Base-by-base conservation (phyloP, 176 grass and related monocot genomes). In the Eremochloa ophiuroides region DNA sequence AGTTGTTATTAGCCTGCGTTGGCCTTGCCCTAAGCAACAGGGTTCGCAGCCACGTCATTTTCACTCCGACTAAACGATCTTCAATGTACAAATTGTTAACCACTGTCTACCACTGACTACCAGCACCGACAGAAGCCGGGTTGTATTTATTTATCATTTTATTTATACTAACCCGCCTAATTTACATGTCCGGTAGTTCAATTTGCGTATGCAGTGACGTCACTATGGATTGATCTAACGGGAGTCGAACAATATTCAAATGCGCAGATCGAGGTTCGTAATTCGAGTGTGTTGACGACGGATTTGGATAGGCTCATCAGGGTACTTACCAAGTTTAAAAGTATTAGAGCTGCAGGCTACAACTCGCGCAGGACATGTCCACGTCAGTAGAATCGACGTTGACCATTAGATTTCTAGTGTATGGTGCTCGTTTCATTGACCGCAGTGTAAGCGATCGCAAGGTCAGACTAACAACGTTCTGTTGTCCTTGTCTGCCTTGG, bases 141-240 rank as follows among this genome's bases (percentile, higher is more conserved):
- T 17, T 27, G 8, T 18, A 8, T 51, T 51, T 15, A 48, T 55
- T 55, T 23, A 0, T 8, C 1, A 22, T 2, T 55, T 51, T 22
- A 51, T 55, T n/a, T 56, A 51, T 18, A 16, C n/a, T 42, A 13
- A 25, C 34, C 46, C 15, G n/a, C 2, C 25, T 16, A 29, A 29
- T 10, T 71, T 71, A 71, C 14, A 9, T 18, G 42, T 1, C 26
- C 42, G 25, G 69, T 44, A 70, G 39, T 17, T 70, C 10, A 27
- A 69, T 42, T 70, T 70, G 13, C 67, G 67, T 70, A 43, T 43
- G 67, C 67, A 70, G 3, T 70, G 67, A 70, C 67, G 39, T 70
- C 67, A 70, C 23, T 13, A 26, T 26, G 22, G 39, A 28, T 44
- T 40, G 40, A 28, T 62, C 59, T 69, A 25, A 58, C 10, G 55